Evolutionary conservation across 352 stramenopile species (phyloP).

Genomic region (Thalassiosira livingstoniorum): DNA sequence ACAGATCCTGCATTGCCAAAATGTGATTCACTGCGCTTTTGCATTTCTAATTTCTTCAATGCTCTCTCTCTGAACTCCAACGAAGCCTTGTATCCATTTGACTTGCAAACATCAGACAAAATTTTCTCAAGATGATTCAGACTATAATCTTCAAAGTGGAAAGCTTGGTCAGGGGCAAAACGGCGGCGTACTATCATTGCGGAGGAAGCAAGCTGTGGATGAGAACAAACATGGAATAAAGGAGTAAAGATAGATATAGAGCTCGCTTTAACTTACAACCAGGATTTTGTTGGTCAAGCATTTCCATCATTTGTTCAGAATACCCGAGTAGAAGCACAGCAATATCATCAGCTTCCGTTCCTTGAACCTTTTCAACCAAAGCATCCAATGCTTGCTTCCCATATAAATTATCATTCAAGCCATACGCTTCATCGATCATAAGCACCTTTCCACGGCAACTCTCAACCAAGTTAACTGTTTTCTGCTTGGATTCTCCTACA

Average conservation of each 20-base stretch:
- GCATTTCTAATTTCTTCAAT: slow-evolving; percentile 46
- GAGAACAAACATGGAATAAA: too few species aligned
- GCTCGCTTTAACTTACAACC: too few species aligned
- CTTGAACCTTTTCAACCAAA: slow-evolving; percentile 92
- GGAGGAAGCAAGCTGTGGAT: too few species aligned
- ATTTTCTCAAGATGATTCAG: slow-evolving; percentile 85
- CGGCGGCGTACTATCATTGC: slow-evolving; percentile 88
- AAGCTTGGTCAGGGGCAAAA: slow-evolving; percentile 90
- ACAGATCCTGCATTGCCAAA: slow-evolving; percentile 92
- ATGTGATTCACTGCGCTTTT: slow-evolving; percentile 67
- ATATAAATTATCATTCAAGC: slow-evolving; percentile 81
- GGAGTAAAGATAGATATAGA: too few species aligned
- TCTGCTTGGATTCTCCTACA: slow-evolving; percentile 89
- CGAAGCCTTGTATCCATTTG: slow-evolving; percentile 41
- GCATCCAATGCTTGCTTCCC: slow-evolving; percentile 86
- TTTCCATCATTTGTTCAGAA: slow-evolving; percentile 90
- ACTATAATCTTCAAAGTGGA: slow-evolving; percentile 93
- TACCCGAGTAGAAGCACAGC: slow-evolving; percentile 93
- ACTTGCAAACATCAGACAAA: slow-evolving; percentile 42
- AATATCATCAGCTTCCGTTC: slow-evolving; percentile 89
- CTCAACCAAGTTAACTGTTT: slow-evolving; percentile 89
- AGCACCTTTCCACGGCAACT: slow-evolving; percentile 90
- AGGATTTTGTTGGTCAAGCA: slow-evolving; percentile 90
- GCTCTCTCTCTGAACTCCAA: slow-evolving; percentile 59
- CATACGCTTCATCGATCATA: slow-evolving; percentile 94